Evolutionary conservation across 768 basidiomycete species (phyloP).

Genomic region (Termitomyces titanicus): DNA sequence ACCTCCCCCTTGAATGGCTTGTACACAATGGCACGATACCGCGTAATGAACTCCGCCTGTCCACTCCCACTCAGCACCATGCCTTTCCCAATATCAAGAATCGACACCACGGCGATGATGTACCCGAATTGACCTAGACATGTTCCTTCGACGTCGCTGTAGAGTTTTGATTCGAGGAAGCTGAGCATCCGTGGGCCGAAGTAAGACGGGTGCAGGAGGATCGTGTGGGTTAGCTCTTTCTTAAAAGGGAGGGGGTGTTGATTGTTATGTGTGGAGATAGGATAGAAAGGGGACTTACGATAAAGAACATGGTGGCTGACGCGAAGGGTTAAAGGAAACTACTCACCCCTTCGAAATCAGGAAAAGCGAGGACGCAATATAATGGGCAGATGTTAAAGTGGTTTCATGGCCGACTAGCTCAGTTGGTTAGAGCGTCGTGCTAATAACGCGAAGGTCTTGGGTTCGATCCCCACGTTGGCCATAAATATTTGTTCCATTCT

Average conservation of each 20-base stretch:
- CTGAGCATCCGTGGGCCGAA: slow-evolving; percentile 95
- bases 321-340: not conserved
- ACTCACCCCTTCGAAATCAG: no score
- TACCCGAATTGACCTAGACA: slow-evolving; percentile 95
- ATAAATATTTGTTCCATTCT: slow-evolving; percentile 8
- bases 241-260: slow-evolving; percentile 26
- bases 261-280: not conserved
- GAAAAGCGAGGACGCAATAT: no score
- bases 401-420: slow-evolving; percentile 72
- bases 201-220: slow-evolving; percentile 95
- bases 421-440: slow-evolving; percentile 85
- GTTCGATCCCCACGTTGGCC: slow-evolving; percentile 65
- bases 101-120: slow-evolving; percentile 89
- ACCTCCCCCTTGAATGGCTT: slow-evolving; percentile 99
- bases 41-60: slow-evolving; percentile 92
- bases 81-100: slow-evolving; percentile 88
- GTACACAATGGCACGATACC: slow-evolving; percentile 96
- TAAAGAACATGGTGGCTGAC: slow-evolving; percentile 35
- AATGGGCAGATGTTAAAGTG: not conserved
- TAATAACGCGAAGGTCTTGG: slow-evolving; percentile 74
- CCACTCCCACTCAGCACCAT: slow-evolving; percentile 90
- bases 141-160: slow-evolving; percentile 95
- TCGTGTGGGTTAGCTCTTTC: slow-evolving; percentile 98
- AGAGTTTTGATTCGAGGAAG: slow-evolving; percentile 89
- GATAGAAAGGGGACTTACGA: slow-evolving; percentile 41